phyloP scores from a whole-genome alignment of 2,329 filamentous ascomycete genomes.

The Calonectria pseudoturangicola region DNA sequence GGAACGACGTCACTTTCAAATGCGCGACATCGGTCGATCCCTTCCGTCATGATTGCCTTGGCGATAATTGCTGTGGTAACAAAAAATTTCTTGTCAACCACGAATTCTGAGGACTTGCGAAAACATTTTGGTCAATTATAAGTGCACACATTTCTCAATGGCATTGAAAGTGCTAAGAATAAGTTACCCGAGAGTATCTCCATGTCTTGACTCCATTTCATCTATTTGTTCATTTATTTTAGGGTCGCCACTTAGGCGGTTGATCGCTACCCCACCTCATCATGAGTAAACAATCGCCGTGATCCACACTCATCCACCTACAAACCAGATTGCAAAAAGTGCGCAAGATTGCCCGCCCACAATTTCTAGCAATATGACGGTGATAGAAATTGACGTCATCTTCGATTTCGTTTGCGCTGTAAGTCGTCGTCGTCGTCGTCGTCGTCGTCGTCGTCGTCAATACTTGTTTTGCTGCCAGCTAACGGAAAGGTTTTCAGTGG shows the following conservation, averaged over 20 bases:
- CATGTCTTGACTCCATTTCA: not conserved
- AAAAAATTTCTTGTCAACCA: not conserved
- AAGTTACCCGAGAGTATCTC: not conserved
- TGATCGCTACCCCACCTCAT: not conserved
- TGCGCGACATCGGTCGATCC: not conserved
- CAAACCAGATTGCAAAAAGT: not conserved
- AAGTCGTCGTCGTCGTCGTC: constrained; percentile 43
- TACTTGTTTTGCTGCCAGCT: not conserved
- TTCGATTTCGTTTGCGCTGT: constrained; percentile 59
- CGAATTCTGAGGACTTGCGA: not conserved
- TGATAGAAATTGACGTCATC: constrained; percentile 53
- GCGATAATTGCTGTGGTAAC: constrained; percentile 24
- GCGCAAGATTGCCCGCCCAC: not conserved
- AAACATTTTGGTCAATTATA: not conserved
- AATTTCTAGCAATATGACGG: constrained; percentile 18
- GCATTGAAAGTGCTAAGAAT: not conserved
- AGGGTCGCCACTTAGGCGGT: not conserved
- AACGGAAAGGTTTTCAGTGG: constrained; percentile 49
- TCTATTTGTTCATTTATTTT: not conserved
- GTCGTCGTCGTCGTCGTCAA: constrained; percentile 33
- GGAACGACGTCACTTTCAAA: not conserved
- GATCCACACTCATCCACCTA: not conserved
- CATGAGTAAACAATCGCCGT: constrained; percentile 4
- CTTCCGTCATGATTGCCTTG: not conserved
- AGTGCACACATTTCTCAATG: not conserved